Conservation (phyloP, 176 grass and related monocot species). For the Alloteropsis semialata region DNA sequence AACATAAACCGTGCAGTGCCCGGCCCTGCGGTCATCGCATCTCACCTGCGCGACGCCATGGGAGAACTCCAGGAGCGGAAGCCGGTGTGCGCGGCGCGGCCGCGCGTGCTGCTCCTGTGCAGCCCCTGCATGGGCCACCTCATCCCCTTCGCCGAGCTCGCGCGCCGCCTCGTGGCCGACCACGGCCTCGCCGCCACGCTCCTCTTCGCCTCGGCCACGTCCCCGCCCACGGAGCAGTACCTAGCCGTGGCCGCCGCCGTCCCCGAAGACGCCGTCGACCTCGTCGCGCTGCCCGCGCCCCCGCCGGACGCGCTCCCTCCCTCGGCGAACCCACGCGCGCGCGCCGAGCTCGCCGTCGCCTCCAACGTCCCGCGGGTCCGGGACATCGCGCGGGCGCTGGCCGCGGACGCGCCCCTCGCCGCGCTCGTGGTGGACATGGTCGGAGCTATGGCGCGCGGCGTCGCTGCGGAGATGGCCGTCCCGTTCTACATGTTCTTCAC, state of each 20-base stretch:
- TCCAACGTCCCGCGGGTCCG: conserved; percentile 1
- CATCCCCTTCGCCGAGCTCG: conserved; percentile 59
- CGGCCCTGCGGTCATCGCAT: not conserved
- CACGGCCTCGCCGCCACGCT: conserved; percentile 59
- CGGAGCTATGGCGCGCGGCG: conserved; percentile 16
- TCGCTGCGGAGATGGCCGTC: conserved; percentile 26
- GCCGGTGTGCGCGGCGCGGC: not conserved
- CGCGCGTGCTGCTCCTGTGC: conserved; percentile 44
- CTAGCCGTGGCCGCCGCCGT: conserved; percentile 24
- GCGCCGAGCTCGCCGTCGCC: not conserved
- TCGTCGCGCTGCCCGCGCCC: conserved; percentile 37
- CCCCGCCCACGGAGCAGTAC: conserved; percentile 32
- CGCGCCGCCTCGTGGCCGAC: conserved; percentile 47
- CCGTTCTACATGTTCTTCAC: conserved; percentile 68
- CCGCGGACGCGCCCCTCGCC: conserved; percentile 10
- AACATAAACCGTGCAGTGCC: not conserved
- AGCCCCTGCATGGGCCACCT: conserved; percentile 79
- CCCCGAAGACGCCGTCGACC: conserved; percentile 36
- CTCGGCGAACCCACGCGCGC: not conserved
- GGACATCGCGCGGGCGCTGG: not conserved
- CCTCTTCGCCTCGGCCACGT: conserved; percentile 47
- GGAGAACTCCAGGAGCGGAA: not conserved
- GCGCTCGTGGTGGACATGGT: conserved; percentile 60
- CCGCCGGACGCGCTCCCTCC: not conserved
- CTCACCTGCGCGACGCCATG: conserved; percentile 1